Percentiles rank a stretch among this genome's conserved stretches.
These are phyloP conservation scores for Rhododendron ovatum DNA, from an alignment of 148 eudicot species.

Conservation along the genomic window DNA sequence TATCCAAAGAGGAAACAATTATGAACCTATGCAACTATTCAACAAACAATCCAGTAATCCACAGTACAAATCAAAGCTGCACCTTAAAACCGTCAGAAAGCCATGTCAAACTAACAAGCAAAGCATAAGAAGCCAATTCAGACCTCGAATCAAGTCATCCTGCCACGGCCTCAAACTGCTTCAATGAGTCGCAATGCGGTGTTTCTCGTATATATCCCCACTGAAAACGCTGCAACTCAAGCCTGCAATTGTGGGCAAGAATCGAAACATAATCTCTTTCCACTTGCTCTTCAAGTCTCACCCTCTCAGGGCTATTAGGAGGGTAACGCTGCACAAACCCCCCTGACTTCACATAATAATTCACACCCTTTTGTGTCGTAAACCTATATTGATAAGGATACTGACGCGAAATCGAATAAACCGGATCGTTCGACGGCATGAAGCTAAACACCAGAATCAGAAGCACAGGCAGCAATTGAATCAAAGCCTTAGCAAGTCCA, in stretches of 20 bases:
- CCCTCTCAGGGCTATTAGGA: slow-evolving; percentile 27
- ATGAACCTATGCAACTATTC: background rate
- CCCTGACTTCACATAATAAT: slow-evolving; percentile 36
- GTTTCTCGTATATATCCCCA: slow-evolving; percentile 43
- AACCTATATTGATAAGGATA: slow-evolving; percentile 30
- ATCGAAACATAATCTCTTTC: slow-evolving; percentile 35
- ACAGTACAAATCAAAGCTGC: background rate
- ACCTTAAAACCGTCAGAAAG: background rate
- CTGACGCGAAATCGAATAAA: slow-evolving; percentile 29
- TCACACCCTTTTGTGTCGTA: slow-evolving; percentile 41
- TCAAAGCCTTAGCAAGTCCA: slow-evolving; percentile 27
- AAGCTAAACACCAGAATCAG: slow-evolving; percentile 45
- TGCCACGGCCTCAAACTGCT: slow-evolving; percentile 24
- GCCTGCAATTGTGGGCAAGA: slow-evolving; percentile 39
- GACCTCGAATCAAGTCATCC: slow-evolving; percentile 23
- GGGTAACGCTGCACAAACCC: slow-evolving; percentile 46
- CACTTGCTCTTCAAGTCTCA: slow-evolving; percentile 28
- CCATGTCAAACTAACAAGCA: background rate
- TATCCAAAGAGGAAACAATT: background rate
- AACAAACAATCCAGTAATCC: background rate
- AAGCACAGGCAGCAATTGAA: slow-evolving; percentile 45
- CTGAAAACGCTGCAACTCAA: slow-evolving; percentile 43
- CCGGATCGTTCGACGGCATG: slow-evolving; percentile 42
- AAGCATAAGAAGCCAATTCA: slow-evolving; percentile 6
- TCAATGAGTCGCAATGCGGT: slow-evolving; percentile 42